phyloP scores from a whole-genome alignment of 2,329 filamentous ascomycete genomes.

The Paracoccidioides lutzii region DNA sequence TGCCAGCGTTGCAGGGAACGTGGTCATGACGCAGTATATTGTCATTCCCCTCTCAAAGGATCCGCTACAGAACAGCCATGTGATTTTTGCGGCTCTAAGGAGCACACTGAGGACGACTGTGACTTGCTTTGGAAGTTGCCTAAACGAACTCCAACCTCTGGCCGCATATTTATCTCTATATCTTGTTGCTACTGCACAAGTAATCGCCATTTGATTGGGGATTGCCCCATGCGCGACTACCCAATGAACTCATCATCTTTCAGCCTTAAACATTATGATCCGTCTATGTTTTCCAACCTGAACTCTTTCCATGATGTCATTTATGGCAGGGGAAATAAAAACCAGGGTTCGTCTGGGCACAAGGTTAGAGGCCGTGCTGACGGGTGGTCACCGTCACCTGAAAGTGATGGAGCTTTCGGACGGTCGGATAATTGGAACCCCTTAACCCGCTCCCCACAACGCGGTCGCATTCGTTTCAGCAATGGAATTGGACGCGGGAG shows the following conservation, averaged over 20 bases:
- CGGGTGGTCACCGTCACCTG: constrained; percentile 18
- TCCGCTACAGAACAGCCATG: constrained; percentile 45
- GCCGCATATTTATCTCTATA: constrained; percentile 28
- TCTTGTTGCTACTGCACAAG: constrained; percentile 34
- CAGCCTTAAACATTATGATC: constrained; percentile 26
- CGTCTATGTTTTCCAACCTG: constrained; percentile 27
- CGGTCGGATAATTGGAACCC: constrained; percentile 17
- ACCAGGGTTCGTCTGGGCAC: constrained; percentile 17
- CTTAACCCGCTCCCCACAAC: constrained; percentile 17
- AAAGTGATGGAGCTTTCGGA: constrained; percentile 25
- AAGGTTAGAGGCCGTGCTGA: constrained; percentile 27
- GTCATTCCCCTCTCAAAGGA: constrained; percentile 45
- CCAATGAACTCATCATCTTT: constrained; percentile 25
- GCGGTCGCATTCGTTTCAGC: constrained; percentile 26
- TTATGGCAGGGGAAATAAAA: constrained; percentile 10
- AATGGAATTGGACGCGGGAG: constrained; percentile 19
- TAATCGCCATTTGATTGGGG: constrained; percentile 31
- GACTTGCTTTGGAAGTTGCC: constrained; percentile 44
- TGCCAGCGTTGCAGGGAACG: constrained; percentile 48
- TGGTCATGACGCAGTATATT: constrained; percentile 44
- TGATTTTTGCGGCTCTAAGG: constrained; percentile 43
- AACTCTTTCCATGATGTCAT: constrained; percentile 16
- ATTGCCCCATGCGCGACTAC: constrained; percentile 27
- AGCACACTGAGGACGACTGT: constrained; percentile 50
- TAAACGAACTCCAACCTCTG: constrained; percentile 13